Evolutionary conservation across 2,329 filamentous ascomycete genomes (phyloP).

Genomic region (Capronia americana): DNA sequence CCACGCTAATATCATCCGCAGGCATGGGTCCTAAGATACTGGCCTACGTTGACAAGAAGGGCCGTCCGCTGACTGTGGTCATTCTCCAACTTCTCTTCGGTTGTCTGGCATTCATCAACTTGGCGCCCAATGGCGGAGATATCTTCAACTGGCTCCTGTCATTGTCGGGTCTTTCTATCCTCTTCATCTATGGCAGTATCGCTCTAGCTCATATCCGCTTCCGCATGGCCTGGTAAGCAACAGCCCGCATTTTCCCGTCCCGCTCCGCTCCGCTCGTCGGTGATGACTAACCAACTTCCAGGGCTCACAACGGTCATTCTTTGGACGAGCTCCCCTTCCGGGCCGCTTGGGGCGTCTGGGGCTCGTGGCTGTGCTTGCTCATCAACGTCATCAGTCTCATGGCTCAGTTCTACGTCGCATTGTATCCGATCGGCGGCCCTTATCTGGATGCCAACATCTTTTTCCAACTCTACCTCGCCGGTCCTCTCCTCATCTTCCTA

Average conservation of each 20-base stretch:
- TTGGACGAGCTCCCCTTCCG: slow-evolving; percentile 79
- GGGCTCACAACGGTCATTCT: slow-evolving; percentile 66
- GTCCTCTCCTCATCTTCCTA: slow-evolving; percentile 37
- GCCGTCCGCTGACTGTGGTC: slow-evolving; percentile 79
- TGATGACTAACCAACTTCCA: slow-evolving; percentile 20
- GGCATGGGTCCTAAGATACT: slow-evolving; percentile 78
- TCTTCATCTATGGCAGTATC: slow-evolving; percentile 70
- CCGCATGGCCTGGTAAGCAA: slow-evolving; percentile 69
- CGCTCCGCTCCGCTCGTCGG: no score
- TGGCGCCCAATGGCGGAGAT: slow-evolving; percentile 55
- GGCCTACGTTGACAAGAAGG: slow-evolving; percentile 80
- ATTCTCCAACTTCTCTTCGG: slow-evolving; percentile 70
- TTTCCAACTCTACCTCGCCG: slow-evolving; percentile 40
- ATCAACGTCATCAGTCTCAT: slow-evolving; percentile 79
- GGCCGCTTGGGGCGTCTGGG: slow-evolving; percentile 77
- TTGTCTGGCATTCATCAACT: slow-evolving; percentile 77
- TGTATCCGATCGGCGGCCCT: slow-evolving; percentile 69
- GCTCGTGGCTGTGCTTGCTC: slow-evolving; percentile 78
- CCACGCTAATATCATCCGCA: slow-evolving; percentile 19
- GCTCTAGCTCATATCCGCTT: slow-evolving; percentile 78
- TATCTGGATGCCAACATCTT: slow-evolving; percentile 36
- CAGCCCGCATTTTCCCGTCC: slow-evolving; percentile 8
- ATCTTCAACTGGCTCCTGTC: slow-evolving; percentile 80
- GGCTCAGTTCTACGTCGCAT: slow-evolving; percentile 88
- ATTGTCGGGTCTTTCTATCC: slow-evolving; percentile 73